Percentiles rank a stretch among this genome's conserved stretches.
Evolutionary conservation across 495 filamentous ascomycete genomes (phyloP).

Genomic region (Aspergillus sclerotiicarbonarius): DNA sequence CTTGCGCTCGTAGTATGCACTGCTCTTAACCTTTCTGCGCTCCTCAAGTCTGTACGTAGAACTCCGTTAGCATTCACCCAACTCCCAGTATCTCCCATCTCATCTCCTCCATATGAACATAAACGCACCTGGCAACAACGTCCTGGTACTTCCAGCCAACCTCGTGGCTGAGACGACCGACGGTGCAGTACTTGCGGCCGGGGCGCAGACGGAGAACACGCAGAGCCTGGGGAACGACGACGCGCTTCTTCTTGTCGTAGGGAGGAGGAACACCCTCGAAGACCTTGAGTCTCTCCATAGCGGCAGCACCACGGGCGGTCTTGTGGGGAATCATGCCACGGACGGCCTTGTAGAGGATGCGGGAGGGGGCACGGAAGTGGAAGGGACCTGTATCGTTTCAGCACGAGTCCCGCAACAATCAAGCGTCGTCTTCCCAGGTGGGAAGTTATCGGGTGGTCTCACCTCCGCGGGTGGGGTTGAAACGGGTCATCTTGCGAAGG

Average conservation of each 20-base stretch:
- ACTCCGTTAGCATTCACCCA: constrained; percentile 36
- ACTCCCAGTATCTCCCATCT: neutral
- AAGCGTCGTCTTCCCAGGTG: neutral
- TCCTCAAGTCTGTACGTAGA: constrained; percentile 79
- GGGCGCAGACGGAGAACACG: constrained; percentile 92
- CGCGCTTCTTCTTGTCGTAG: constrained; percentile 99
- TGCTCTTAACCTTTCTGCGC: constrained; percentile 97
- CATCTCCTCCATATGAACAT: neutral
- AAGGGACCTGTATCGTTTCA: constrained; percentile 74
- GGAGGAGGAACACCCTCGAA: constrained; percentile 99
- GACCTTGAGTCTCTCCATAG: constrained; percentile 96
- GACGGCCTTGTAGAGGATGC: constrained; percentile 99
- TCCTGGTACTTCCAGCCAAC: constrained; percentile 99
- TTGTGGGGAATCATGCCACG: constrained; percentile 99
- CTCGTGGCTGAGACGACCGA: constrained; percentile 95
- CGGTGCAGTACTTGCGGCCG: constrained; percentile 99
- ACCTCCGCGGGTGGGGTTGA: constrained; percentile 98
- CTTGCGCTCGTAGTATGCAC: constrained; percentile 99
- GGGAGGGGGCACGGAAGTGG: constrained; percentile 97
- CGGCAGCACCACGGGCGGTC: constrained; percentile 93
- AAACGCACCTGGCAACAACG: constrained; percentile 88
- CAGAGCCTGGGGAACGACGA: constrained; percentile 97
- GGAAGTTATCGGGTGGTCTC: constrained; percentile 37
- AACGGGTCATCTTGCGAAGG: constrained; percentile 99
- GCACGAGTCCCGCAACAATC: constrained; percentile 14